Evolutionary conservation across 2,329 filamentous ascomycete species (phyloP), one percentile per base, ranked within the genome.

Genomic region (Pestalotiopsis sp.): DNA sequence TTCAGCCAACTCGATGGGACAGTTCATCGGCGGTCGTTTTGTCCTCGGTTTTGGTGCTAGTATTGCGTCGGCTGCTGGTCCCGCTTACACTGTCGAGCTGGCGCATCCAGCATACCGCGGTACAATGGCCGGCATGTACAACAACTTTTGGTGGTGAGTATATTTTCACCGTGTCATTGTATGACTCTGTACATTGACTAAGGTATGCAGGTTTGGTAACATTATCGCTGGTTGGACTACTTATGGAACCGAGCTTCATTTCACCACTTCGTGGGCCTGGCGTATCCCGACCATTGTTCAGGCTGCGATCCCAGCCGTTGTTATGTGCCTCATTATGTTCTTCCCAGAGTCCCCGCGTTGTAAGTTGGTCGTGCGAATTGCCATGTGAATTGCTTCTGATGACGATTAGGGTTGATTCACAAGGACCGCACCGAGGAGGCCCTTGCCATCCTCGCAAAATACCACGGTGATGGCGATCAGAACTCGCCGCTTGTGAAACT

Each of bases 51-150:
- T 87, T 68, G 89, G 89, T 52, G 87, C 89, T 57, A 84, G 86
- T 2, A 87, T 91, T 69, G 85, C 86, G 4, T 84, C 86, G 4
- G 84, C 87, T 3, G 88, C 89, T 4, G 89, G 86, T 1, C 90
- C 90, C 1, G 85, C 88, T n/a, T 91, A 90, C 74, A 86, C 87
- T 17, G 86, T 89, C 59, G 90, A 92, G 76, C 83, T 90, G 68
- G 84, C 88, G 1, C 90, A 91, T 73, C 90, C 90, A 0, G 85
- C 86, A 2, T 89, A 88, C 76, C 84, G 90, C 70, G 89, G 88
- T 56, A 82, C 89, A 25, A 81, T 90, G 72, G 90, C 89, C 0
- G 90, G 88, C 57, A 83, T 90, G 75, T 79, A 81, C 72, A 83
- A 83, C 71, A 82, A 81, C 65, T 81, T 82, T 68, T 83, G 80